Percentiles rank a stretch among this genome's conserved stretches.
phyloP scores from a whole-genome alignment of 2,329 filamentous ascomycete species.

The Ambrosiella beaveri region DNA sequence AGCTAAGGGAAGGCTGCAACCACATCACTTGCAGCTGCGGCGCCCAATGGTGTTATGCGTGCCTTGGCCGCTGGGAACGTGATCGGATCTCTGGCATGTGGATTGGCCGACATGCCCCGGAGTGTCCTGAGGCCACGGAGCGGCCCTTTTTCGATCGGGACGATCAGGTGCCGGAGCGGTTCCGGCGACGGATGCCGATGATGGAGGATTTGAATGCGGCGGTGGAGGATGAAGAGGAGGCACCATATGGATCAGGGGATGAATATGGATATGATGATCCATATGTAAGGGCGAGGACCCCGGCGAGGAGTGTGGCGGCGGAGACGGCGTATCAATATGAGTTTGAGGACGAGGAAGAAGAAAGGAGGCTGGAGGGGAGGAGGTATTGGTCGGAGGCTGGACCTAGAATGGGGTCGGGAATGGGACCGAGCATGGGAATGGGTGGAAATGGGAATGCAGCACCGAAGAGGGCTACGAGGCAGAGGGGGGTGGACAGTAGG shows the following conservation, averaged over 20 bases:
- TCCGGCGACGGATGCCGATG: not conserved
- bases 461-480: not conserved
- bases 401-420: not conserved
- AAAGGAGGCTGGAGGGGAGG: too few relatives aligned
- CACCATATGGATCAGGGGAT: not conserved
- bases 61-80: constrained; percentile 18
- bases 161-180: not conserved
- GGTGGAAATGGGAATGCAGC: not conserved
- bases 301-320: not conserved
- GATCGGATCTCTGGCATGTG: constrained; percentile 12
- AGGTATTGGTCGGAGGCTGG: not conserved
- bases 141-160: not conserved
- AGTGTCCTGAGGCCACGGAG: constrained; percentile 2
- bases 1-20: constrained; percentile 24
- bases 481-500: not conserved
- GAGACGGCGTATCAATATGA: not conserved
- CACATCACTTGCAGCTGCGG: constrained; percentile 26
- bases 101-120: not conserved
- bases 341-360: not conserved
- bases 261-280: not conserved
- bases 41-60: constrained; percentile 26
- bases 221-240: not conserved
- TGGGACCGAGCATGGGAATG: not conserved
- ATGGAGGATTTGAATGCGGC: not conserved
- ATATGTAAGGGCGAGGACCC: not conserved